Base-by-base conservation (phyloP, 176 grass and related monocot species). In the barley (Hordeum vulgare) region DNA sequence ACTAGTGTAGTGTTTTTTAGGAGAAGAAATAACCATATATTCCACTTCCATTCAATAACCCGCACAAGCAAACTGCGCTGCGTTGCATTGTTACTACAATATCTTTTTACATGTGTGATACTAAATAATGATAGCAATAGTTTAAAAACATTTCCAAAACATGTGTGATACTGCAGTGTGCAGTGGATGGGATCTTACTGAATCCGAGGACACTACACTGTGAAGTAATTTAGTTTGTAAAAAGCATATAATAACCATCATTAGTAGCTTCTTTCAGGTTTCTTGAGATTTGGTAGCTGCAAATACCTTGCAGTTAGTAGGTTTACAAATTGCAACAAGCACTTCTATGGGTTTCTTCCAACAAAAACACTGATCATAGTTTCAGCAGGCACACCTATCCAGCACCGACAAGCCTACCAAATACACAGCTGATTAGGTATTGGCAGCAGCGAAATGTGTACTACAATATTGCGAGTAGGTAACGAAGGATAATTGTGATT, bases 371-470 rank as follows among this genome's bases (percentile, higher is more conserved):
- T 6, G 4, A 54, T 54, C 0, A 54, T 20, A 37, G 26, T 14
- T 42, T 62, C 26, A 23, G 26, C 59, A 18, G 23, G 18, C 56
- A 11, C 37, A 40, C 9, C 33, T n/a, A 26, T 27, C 8, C 20
- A 59, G 23, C 15, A 39, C 84, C 74, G 77, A 75, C 85, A 80
- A 57, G 24, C 77, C 2, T 76, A 61, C 79, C 35, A 45, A 87
- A 81, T 61, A 45, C 75, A 82, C 71, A 87, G 71, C 78, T 75
- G 69, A 66, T 65, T 42, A 59, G 56, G 51, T 51, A 51, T 51
- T 51, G 15, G 47, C 47, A 51, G 47, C 15, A 51, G 1, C 15
- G 47, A 51, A 18, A 51, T 51, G 45, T 51, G 47, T 51, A 51
- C 47, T 51, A 67, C 1, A 28, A 82, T 79, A 71, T 71, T 72